phyloP scores from a whole-genome alignment of 805 yeast species.

The Ogataea degrootiae region DNA sequence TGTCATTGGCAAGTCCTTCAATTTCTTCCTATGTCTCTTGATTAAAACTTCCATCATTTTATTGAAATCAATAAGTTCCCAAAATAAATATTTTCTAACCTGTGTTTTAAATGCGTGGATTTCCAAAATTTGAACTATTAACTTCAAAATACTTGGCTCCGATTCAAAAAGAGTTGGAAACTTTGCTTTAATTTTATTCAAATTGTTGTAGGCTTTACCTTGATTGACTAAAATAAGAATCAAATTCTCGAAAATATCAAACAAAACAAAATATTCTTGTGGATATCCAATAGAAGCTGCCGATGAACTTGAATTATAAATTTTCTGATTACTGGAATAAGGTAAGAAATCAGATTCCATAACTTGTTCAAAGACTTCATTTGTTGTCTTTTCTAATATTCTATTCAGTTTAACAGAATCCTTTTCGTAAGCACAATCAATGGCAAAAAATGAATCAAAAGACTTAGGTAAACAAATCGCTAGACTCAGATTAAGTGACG shows the following conservation, averaged over 20 bases:
- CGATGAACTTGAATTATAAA: conserved; percentile 2
- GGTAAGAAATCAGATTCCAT: conserved; percentile 28
- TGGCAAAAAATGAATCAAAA: conserved; percentile 12
- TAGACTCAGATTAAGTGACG: conserved; percentile 36
- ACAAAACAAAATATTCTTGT: conserved; percentile 19
- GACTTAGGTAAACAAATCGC: conserved; percentile 26
- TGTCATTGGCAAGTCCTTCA: conserved; percentile 7
- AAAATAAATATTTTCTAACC: conserved; percentile 53
- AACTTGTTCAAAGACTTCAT: conserved; percentile 16
- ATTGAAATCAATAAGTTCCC: conserved; percentile 57
- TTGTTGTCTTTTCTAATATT: conserved; percentile 9
- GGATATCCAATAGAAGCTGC: conserved; percentile 9
- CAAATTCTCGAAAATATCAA: conserved; percentile 27
- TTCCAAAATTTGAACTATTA: conserved; percentile 47
- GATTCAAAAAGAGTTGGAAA: conserved; percentile 51
- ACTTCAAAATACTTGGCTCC: conserved; percentile 47
- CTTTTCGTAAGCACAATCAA: conserved; percentile 3
- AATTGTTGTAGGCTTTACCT: conserved; percentile 26
- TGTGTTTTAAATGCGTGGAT: conserved; percentile 57
- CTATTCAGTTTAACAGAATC: conserved; percentile 2
- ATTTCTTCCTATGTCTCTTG: conserved; percentile 36
- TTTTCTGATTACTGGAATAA: conserved; percentile 7
- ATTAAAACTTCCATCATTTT: conserved; percentile 48
- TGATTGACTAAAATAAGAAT: conserved; percentile 23
- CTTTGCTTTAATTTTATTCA: conserved; percentile 47